Percentiles rank a stretch among this genome's conserved stretches.
Evolutionary conservation across 2,329 filamentous ascomycete species (phyloP).

Genomic region (Blastomyces gilchristii): DNA sequence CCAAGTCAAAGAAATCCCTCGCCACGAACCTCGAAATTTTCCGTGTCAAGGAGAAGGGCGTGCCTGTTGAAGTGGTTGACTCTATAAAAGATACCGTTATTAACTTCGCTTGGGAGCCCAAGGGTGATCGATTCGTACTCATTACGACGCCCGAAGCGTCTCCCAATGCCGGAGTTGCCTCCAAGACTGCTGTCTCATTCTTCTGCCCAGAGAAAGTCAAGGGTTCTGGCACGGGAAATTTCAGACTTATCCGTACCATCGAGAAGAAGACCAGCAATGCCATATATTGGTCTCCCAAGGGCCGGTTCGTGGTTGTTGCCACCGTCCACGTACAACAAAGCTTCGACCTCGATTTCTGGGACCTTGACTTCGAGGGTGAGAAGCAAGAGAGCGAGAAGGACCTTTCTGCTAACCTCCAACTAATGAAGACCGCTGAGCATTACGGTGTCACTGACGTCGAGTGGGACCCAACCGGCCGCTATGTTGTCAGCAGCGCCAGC

Average conservation of each 20-base stretch:
- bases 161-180: conserved; percentile 66
- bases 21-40: conserved; percentile 98
- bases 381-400: conserved; percentile 90
- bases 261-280: conserved; percentile 99
- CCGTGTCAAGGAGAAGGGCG: conserved; percentile 92
- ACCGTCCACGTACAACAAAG: conserved; percentile 87
- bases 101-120: conserved; percentile 99
- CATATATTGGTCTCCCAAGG: conserved; percentile 97
- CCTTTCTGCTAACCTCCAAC: conserved; percentile 82
- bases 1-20: conserved; percentile 96
- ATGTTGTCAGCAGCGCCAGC: conserved; percentile 84
- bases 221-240: conserved; percentile 71
- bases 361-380: conserved; percentile 96
- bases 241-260: conserved; percentile 86
- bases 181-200: conserved; percentile 92
- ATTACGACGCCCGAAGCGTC: conserved; percentile 86
- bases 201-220: conserved; percentile 95
- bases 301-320: conserved; percentile 87
- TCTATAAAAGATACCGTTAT: conserved; percentile 97
- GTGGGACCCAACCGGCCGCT: conserved; percentile 94
- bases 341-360: conserved; percentile 95
- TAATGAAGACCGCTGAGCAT: conserved; percentile 89
- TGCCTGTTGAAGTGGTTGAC: conserved; percentile 95
- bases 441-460: conserved; percentile 97
- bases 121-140: conserved; percentile 92